Base-by-base conservation (phyloP, 352 stramenopile genomes). In the Hyaloperonospora brassicae region DNA sequence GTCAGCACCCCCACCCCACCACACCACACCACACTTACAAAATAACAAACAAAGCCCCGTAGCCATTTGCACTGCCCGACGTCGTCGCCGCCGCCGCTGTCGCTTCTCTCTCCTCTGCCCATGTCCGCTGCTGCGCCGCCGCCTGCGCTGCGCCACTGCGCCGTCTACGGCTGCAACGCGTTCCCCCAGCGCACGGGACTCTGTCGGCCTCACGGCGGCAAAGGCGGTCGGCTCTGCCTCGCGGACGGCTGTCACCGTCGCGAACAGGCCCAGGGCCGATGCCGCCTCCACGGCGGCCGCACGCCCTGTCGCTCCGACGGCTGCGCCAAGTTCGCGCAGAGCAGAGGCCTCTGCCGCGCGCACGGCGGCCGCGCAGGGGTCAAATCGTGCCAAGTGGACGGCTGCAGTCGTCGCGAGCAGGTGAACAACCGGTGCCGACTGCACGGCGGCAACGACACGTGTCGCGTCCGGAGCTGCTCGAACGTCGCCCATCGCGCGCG, bases 371-470 rank as follows among this genome's bases (percentile, higher is more conserved):
- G 73, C 21, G 62, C 61, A 62, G 40, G 76, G 58, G 49, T 48
- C 27, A 76, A 77, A 36, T 43, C 68, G 31, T 64, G 57, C 40
- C 35, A 52, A 1, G 40, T 52, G 14, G 50, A 63, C 27, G 50
- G 38, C 21, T 63, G 50, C 43, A 51, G 36, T 48, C 39, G 51
- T 4, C 42, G 44, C 17, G 51, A 61, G 48, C 57, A 64, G 42
- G 40, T 59, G 31, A 60, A 64, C 44, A 75, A 76, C 22, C 79
- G 68, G 36, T 89, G 76, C 52, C 70, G 73, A 35, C 64, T 84
- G 11, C 79, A 89, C 57, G 79, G 76, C 44, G 73, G 73, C 8
- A 78, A 67, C 31, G 73, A 73, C 47, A 66, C 61, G 17, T 87
- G 72, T 52, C 61, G 53, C 39, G 41, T 76, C 14, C 43, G 45